phyloP scores from a whole-genome alignment of 495 filamentous ascomycete genomes.

The Sordaria brevicollis region DNA sequence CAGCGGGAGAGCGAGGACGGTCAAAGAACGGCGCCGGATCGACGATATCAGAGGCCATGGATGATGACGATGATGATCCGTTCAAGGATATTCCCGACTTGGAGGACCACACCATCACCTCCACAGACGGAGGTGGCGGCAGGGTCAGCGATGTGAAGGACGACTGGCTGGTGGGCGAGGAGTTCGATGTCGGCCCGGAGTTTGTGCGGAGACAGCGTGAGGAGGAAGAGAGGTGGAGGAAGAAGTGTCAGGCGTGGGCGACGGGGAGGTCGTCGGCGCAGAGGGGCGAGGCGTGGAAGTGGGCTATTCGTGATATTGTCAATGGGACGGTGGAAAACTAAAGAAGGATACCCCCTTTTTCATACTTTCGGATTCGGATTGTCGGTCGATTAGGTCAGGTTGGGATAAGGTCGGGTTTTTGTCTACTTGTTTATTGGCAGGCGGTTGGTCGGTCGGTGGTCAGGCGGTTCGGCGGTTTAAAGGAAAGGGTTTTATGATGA shows the following conservation, averaged over 20 bases:
- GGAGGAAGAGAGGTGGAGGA: conserved; percentile 84
- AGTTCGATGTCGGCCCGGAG: conserved; percentile 94
- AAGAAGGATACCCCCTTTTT: neutral
- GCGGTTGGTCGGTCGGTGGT: neutral
- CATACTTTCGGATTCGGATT: neutral
- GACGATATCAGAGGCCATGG: conserved; percentile 39
- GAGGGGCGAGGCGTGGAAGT: conserved; percentile 36
- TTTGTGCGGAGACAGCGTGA: conserved; percentile 81
- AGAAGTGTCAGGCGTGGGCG: conserved; percentile 73
- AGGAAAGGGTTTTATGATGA: neutral
- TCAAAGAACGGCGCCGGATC: conserved; percentile 16
- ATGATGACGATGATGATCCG: conserved; percentile 54
- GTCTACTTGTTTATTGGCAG: neutral
- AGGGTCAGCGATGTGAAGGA: conserved; percentile 49
- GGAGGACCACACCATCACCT: conserved; percentile 36
- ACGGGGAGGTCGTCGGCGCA: conserved; percentile 16
- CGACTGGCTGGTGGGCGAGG: conserved; percentile 81
- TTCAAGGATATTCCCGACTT: conserved; percentile 48
- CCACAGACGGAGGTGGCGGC: conserved; percentile 23
- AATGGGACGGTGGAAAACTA: conserved; percentile 15
- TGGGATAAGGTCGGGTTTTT: neutral
- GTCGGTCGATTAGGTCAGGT: neutral
- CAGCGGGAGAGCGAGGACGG: neutral
- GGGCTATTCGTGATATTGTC: conserved; percentile 39
- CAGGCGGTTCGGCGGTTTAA: neutral